Percentiles rank a stretch among this genome's conserved stretches.
Conservation (phyloP, 2,329 filamentous ascomycete species). For the Cercospora canescens region DNA sequence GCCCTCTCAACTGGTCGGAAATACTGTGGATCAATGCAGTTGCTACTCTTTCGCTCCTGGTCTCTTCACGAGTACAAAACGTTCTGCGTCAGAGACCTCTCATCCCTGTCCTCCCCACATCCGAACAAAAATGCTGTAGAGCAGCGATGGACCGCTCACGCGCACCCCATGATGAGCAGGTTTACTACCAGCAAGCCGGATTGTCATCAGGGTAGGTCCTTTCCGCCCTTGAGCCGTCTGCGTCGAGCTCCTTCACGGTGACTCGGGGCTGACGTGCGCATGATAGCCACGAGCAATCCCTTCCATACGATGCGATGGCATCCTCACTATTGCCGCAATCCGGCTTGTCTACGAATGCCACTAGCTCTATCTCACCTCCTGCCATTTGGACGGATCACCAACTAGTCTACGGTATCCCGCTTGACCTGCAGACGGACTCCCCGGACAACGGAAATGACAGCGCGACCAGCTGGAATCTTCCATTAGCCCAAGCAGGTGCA, state of each 20-base stretch:
- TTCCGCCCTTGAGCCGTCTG: not conserved
- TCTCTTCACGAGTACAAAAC: not conserved
- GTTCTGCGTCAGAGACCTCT: not conserved
- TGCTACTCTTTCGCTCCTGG: not conserved
- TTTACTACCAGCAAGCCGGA: not conserved
- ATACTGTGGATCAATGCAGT: conserved; percentile 2
- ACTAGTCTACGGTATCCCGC: not conserved
- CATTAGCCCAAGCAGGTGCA: not conserved
- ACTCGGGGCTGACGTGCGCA: not conserved
- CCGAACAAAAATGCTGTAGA: not conserved
- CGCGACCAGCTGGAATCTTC: not conserved
- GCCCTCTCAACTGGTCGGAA: not conserved
- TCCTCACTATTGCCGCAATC: not conserved
- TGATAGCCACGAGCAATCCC: not conserved
- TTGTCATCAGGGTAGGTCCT: not conserved
- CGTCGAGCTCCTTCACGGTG: not conserved
- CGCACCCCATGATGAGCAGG: not conserved
- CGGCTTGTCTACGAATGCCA: not conserved
- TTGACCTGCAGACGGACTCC: conserved; percentile 3
- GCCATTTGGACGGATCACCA: conserved; percentile 2
- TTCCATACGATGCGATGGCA: not conserved
- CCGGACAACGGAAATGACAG: not conserved
- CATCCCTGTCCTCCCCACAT: not conserved
- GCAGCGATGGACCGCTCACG: not conserved
- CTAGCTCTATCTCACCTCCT: not conserved